These are phyloP conservation scores for Epichloe uncinata DNA, from an alignment of 2,329 filamentous ascomycete species.

Conservation along the genomic window DNA sequence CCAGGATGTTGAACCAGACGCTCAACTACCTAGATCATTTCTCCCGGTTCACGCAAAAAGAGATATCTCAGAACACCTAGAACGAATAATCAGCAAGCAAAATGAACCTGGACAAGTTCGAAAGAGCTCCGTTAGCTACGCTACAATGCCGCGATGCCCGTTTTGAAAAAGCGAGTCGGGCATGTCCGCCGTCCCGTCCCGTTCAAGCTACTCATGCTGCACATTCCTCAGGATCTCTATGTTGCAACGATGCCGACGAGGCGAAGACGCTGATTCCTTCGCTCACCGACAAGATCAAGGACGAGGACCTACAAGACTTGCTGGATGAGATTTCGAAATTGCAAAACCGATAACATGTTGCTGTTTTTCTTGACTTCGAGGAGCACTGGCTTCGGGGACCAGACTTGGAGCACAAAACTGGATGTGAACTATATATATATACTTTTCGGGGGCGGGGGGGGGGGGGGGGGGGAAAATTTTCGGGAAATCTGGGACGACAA, in stretches of 20 bases:
- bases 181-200: no score
- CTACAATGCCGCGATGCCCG: background rate
- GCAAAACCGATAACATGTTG: conserved; percentile 23
- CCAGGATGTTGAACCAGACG: conserved; percentile 70
- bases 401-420: background rate
- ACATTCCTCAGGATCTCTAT: conserved; percentile 57
- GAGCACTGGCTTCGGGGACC: background rate
- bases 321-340: conserved; percentile 86
- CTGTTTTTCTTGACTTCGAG: background rate
- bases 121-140: conserved; percentile 80
- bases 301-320: conserved; percentile 76
- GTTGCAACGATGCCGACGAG: conserved; percentile 86
- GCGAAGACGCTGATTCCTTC: conserved; percentile 92
- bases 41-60: conserved; percentile 87
- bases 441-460: no score
- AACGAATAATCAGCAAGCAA: no score
- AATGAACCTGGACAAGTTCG: conserved; percentile 82
- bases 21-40: conserved; percentile 90
- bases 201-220: conserved; percentile 1
- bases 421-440: background rate
- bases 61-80: no score
- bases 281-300: conserved; percentile 75
- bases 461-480: background rate
- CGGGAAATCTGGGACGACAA: no score
- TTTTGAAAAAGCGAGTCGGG: no score